These are phyloP conservation scores for Sporothrix mexicana DNA, from an alignment of 2,329 filamentous ascomycete genomes.

Conservation along the genomic window DNA sequence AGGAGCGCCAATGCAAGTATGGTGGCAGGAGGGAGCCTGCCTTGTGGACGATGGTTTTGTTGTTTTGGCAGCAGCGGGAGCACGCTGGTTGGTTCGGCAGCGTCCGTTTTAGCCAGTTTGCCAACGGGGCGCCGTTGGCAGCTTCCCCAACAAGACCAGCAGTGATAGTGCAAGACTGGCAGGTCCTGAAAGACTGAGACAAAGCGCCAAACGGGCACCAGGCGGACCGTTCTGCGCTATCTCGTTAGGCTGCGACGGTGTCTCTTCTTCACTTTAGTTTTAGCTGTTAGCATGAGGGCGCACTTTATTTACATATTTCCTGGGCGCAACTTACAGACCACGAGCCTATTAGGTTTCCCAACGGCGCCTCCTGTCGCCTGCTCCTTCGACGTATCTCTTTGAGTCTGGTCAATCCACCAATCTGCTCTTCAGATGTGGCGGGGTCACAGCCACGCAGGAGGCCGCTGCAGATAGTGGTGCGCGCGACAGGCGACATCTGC, in stretches of 20 bases:
- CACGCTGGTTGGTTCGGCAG: slow-evolving; percentile 27
- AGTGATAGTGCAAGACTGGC: background rate
- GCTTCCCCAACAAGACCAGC: slow-evolving; percentile 19
- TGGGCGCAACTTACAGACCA: background rate
- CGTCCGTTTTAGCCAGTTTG: slow-evolving; percentile 22
- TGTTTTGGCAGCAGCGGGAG: slow-evolving; percentile 8
- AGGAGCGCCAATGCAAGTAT: slow-evolving; percentile 3
- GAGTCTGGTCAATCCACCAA: background rate
- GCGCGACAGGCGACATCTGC: slow-evolving; percentile 13
- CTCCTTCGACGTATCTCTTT: background rate
- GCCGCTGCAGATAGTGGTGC: slow-evolving; percentile 13
- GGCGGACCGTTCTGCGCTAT: slow-evolving; percentile 24
- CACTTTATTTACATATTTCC: background rate
- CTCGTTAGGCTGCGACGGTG: slow-evolving; percentile 22
- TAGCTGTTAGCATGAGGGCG: background rate
- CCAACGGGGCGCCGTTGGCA: slow-evolving; percentile 17
- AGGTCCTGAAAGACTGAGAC: slow-evolving; percentile 11
- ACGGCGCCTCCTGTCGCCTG: slow-evolving; percentile 1
- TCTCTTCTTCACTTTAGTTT: background rate
- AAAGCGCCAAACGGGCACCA: slow-evolving; percentile 26
- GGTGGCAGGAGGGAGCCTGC: slow-evolving; percentile 18
- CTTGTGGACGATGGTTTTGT: background rate
- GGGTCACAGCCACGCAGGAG: slow-evolving; percentile 21
- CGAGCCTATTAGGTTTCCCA: background rate
- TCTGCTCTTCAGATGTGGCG: background rate